Conservation (phyloP, 2,329 filamentous ascomycete genomes). For the Diplodia sapinea region DNA sequence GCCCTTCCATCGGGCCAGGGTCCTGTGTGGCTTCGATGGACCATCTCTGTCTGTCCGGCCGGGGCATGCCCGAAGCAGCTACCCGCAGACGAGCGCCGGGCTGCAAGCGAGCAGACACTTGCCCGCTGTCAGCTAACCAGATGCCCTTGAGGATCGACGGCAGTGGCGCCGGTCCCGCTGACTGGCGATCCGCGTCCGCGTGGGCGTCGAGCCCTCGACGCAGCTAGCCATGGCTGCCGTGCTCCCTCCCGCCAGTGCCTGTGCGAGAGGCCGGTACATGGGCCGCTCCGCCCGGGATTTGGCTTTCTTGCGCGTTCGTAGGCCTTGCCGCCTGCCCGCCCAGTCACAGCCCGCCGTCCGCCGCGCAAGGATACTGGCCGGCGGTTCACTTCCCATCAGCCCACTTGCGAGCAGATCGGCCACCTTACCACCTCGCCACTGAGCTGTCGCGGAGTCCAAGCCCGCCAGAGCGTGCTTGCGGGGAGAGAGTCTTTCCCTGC, state of each 20-base stretch:
- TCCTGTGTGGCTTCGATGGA: neutral
- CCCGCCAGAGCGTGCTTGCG: neutral
- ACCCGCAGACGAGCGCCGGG: neutral
- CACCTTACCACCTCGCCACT: neutral
- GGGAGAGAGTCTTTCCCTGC: neutral
- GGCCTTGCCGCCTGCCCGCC: neutral
- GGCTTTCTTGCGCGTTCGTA: neutral
- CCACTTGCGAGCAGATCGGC: neutral
- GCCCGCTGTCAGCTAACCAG: neutral
- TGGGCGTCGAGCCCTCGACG: neutral
- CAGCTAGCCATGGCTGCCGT: neutral
- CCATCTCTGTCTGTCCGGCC: too few species aligned
- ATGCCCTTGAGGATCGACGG: neutral
- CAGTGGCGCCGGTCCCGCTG: neutral
- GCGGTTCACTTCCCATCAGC: neutral
- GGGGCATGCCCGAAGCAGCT: neutral
- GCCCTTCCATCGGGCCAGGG: neutral
- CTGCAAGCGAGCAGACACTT: neutral
- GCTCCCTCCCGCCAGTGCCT: neutral
- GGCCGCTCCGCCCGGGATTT: neutral
- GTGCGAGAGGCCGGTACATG: neutral
- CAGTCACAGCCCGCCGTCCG: neutral
- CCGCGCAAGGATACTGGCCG: neutral
- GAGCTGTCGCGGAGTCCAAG: neutral
- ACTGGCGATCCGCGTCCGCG: neutral